A percentile compares a stretch with the other conserved stretches of the same genome.
Evolutionary conservation across 1,139 yeast genomes (phyloP).

Genomic region (Geotrichum restrictum): DNA sequence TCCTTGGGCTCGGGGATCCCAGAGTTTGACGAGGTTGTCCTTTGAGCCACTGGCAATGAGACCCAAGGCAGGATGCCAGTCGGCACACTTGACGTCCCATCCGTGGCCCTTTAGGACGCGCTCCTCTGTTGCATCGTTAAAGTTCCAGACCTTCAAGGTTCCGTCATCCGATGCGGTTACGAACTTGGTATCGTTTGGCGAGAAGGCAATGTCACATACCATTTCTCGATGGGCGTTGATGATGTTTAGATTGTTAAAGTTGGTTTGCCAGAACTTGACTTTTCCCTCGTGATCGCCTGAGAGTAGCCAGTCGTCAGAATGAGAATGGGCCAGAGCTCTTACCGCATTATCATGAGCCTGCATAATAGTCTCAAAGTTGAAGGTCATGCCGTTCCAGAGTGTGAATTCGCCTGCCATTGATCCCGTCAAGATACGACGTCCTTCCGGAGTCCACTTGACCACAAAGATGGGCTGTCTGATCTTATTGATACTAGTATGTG

Average conservation of each 20-base stretch:
- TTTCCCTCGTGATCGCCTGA: constrained; percentile 92
- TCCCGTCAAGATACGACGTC: constrained; percentile 83
- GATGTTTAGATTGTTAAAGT: constrained; percentile 87
- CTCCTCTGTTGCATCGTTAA: constrained; percentile 84
- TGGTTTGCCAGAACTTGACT: constrained; percentile 95
- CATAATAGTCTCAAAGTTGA: constrained; percentile 94
- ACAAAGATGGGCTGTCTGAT: constrained; percentile 88
- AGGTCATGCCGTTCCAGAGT: constrained; percentile 93
- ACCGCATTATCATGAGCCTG: constrained; percentile 96
- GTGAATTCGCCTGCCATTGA: constrained; percentile 95
- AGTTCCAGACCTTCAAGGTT: constrained; percentile 86
- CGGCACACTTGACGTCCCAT: constrained; percentile 97
- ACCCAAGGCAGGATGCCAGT: constrained; percentile 92
- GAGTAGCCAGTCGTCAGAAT: constrained; percentile 89
- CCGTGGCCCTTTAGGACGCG: constrained; percentile 82
- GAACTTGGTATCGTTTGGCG: constrained; percentile 86
- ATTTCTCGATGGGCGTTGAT: constrained; percentile 75
- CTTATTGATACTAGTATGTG: constrained; percentile 86
- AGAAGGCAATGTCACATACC: constrained; percentile 79
- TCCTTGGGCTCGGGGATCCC: constrained; percentile 93
- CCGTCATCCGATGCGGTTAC: constrained; percentile 92
- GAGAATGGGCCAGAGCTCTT: constrained; percentile 73
- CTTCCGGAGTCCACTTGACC: constrained; percentile 95
- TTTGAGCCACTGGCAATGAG: constrained; percentile 66
- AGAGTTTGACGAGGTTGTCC: constrained; percentile 84